These are phyloP conservation scores for Hemerocallis citrina DNA, from an alignment of 106 monocot species.

Conservation along the genomic window DNA sequence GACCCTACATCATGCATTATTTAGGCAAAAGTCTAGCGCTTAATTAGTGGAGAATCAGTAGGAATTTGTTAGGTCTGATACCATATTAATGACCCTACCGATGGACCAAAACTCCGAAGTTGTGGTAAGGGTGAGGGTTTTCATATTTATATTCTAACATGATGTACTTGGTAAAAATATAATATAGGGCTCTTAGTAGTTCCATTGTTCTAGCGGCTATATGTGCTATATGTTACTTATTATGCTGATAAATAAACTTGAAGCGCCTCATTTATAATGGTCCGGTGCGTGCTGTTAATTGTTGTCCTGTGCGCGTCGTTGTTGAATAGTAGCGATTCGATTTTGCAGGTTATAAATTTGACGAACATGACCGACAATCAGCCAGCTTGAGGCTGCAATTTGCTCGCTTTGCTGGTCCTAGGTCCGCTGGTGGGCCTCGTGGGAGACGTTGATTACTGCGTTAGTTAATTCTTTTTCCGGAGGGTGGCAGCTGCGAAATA, in stretches of 20 bases:
- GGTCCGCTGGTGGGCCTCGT: conserved; percentile 33
- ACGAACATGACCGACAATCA: conserved; percentile 50
- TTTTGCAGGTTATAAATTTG: conserved; percentile 71
- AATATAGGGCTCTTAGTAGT: background rate
- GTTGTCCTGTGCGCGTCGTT: background rate
- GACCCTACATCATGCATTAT: too few relatives aligned
- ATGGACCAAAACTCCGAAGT: too few relatives aligned
- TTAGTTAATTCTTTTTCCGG: background rate
- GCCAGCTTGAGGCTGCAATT: conserved; percentile 42
- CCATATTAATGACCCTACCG: too few relatives aligned
- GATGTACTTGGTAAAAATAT: too few relatives aligned
- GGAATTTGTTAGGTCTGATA: too few relatives aligned
- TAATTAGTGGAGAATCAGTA: too few relatives aligned
- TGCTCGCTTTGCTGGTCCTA: conserved; percentile 39
- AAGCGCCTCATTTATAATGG: too few relatives aligned
- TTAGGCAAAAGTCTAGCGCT: too few relatives aligned
- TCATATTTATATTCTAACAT: too few relatives aligned
- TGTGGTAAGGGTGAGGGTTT: too few relatives aligned
- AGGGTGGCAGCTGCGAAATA: background rate
- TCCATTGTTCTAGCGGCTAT: background rate
- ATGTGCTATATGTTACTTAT: background rate
- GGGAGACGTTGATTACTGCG: conserved; percentile 18
- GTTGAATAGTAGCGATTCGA: conserved; percentile 5
- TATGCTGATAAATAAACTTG: background rate
- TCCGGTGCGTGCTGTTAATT: too few relatives aligned